Percentiles rank a stretch among this genome's conserved stretches.
Conservation (phyloP, 805 yeast genomes). For the Kregervanrija fluxuum region DNA sequence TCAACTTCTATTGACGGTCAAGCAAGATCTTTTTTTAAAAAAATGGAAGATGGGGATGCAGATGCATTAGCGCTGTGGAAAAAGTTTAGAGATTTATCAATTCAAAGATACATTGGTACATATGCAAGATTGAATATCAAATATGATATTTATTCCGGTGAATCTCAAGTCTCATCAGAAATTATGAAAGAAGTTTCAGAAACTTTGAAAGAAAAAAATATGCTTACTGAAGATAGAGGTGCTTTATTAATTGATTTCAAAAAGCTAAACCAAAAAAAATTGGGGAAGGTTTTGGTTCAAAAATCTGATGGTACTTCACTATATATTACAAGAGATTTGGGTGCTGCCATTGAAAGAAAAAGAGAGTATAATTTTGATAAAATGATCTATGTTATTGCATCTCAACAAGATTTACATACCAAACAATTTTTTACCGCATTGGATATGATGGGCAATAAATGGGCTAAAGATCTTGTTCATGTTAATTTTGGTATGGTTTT, state of each 20-base stretch:
- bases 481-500: constrained; percentile 95
- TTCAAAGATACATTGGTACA: constrained; percentile 76
- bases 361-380: constrained; percentile 81
- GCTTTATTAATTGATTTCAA: constrained; percentile 84
- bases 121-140: constrained; percentile 87
- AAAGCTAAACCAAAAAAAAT: constrained; percentile 70
- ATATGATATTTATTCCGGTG: constrained; percentile 90
- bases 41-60: constrained; percentile 91
- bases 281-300: constrained; percentile 88
- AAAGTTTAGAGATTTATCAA: constrained; percentile 85
- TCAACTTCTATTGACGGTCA: constrained; percentile 57
- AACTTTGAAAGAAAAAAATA: constrained; percentile 54
- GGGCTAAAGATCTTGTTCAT: constrained; percentile 75
- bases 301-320: constrained; percentile 94
- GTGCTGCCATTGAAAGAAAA: constrained; percentile 90
- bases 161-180: constrained; percentile 81
- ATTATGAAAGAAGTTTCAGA: constrained; percentile 60
- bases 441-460: constrained; percentile 81
- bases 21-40: constrained; percentile 83
- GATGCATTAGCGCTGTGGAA: constrained; percentile 73
- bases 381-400: constrained; percentile 92
- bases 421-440: constrained; percentile 93
- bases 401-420: constrained; percentile 91
- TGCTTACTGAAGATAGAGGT: constrained; percentile 83
- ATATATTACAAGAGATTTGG: constrained; percentile 92